Base-by-base conservation (phyloP, 2,329 filamentous ascomycete genomes). In the Trichoderma sp. region DNA sequence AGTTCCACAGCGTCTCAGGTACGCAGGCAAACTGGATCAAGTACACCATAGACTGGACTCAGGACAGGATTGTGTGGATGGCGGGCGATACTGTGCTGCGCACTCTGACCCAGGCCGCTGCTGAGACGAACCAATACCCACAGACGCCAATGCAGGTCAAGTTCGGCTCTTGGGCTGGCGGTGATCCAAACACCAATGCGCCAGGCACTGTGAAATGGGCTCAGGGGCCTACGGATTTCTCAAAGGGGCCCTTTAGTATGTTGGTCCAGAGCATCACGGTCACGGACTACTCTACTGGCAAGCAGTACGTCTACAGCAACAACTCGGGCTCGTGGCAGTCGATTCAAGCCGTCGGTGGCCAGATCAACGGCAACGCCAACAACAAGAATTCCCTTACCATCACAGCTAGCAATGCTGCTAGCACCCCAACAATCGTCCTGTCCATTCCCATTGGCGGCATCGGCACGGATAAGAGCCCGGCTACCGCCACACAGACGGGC, bases 81-180 rank as follows among this genome's bases (percentile, higher is more conserved):
- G 92, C 97, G 70, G 92, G 91, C 76, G 92, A 90, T 67, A 87
- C 84, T 15, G 89, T 90, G 6, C 87, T 97, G 58, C 90, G 95
- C 68, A 91, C 91, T 12, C 84, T 97, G 68, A 89, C 85, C 56
- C 86, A 88, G 48, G 83, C 81, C 59, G 89, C 92, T 63, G 92
- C 94, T 69, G 86, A 90, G 70, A 76, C 83, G 66, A 84, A 84
- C 70, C 92, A 97, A 79, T 99, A 96, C 76, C 95, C 95, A 8
- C 95, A 99, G 81, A 93, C 93, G 1, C 95, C 95, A 4, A 97
- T 97, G 93, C 91, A 93, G 80, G 82, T 98, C 80, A 96, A 94
- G 80, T 89, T 98, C 73, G 95, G 95, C 69, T 84, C 91, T 67
- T 99, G 95, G 95, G 89, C 92, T 64, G 95, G 93, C 75, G 95